Evolutionary conservation across 805 yeast genomes (phyloP).

Genomic region (Yamadazyma philogaea): DNA sequence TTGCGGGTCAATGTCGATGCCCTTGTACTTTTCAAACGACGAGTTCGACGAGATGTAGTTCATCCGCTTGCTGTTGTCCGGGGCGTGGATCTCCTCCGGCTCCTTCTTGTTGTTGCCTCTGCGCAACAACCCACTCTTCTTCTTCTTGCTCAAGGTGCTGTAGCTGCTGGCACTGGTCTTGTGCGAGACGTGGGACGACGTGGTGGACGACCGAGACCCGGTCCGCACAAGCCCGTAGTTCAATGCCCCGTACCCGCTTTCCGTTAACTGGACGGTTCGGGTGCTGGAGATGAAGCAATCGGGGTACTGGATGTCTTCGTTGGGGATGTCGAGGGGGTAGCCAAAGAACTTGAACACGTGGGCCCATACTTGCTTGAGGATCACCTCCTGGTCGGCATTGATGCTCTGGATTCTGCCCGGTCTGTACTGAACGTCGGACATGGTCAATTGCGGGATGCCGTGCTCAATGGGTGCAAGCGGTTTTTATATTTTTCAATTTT

Average conservation of each 20-base stretch:
- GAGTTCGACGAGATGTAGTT: slow-evolving; percentile 26
- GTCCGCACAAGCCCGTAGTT: slow-evolving; percentile 21
- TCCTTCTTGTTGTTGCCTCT: slow-evolving; percentile 9
- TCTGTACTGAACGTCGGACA: slow-evolving; percentile 21
- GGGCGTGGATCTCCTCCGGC: slow-evolving; percentile 8
- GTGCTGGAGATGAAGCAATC: slow-evolving; percentile 33
- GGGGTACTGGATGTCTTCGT: slow-evolving; percentile 26
- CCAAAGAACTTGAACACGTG: slow-evolving; percentile 61
- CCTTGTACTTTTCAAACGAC: slow-evolving; percentile 23
- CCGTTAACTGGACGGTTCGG: slow-evolving; percentile 15
- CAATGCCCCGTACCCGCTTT: slow-evolving; percentile 13
- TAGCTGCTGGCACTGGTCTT: slow-evolving; percentile 23
- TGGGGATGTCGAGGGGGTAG: slow-evolving; percentile 30
- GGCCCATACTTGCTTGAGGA: slow-evolving; percentile 71
- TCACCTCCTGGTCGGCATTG: slow-evolving; percentile 54
- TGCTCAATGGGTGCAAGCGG: background rate
- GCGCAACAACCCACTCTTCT: slow-evolving; percentile 19
- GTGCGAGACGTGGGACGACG: slow-evolving; percentile 25
- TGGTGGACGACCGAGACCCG: slow-evolving; percentile 21
- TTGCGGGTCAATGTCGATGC: slow-evolving; percentile 21
- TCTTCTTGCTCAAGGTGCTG: slow-evolving; percentile 24
- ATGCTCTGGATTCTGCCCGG: slow-evolving; percentile 40
- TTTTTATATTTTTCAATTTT: background rate
- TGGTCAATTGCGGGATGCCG: background rate
- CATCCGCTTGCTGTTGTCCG: slow-evolving; percentile 26